Percentiles rank a stretch among this genome's conserved stretches.
Evolutionary conservation across 768 basidiomycete genomes (phyloP).

Genomic region (Russula sp.): DNA sequence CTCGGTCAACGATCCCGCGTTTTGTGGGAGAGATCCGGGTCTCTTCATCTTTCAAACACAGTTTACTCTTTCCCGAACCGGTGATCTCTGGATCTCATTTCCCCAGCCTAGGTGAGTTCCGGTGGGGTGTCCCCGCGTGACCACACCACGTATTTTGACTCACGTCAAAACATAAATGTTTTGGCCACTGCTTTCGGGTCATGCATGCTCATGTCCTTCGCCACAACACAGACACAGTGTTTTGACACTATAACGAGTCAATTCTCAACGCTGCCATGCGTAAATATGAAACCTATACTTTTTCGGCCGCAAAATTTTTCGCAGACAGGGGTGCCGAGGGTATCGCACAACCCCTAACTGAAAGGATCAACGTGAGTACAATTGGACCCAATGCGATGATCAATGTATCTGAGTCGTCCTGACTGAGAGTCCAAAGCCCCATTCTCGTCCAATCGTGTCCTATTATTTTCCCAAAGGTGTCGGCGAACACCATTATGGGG

Average conservation of each 20-base stretch:
- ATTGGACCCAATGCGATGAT: not conserved
- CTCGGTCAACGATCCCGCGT: slow-evolving; percentile 4
- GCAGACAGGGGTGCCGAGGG: slow-evolving; percentile 70
- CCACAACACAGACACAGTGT: not conserved
- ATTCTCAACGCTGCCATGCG: slow-evolving; percentile 10
- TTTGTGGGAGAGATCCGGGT: no score
- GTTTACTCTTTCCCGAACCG: not conserved
- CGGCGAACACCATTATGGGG: slow-evolving; percentile 95
- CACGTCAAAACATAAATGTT: no score
- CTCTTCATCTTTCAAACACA: slow-evolving; percentile 3
- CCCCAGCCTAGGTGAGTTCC: slow-evolving; percentile 1
- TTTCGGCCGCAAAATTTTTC: slow-evolving; percentile 73
- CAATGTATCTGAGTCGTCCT: not conserved
- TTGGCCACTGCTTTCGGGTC: not conserved
- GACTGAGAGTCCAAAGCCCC: slow-evolving; percentile 45
- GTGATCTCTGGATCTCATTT: not conserved
- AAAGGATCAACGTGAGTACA: slow-evolving; percentile 65
- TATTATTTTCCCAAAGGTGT: slow-evolving; percentile 96
- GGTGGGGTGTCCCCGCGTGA: not conserved
- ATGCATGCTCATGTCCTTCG: no score
- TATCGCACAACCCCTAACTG: slow-evolving; percentile 74
- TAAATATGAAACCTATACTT: slow-evolving; percentile 44
- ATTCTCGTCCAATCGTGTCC: slow-evolving; percentile 87
- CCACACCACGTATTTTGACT: not conserved
- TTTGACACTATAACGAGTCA: not conserved